phyloP scores from a whole-genome alignment of 1,139 yeast species.

The Pichia sp. region DNA sequence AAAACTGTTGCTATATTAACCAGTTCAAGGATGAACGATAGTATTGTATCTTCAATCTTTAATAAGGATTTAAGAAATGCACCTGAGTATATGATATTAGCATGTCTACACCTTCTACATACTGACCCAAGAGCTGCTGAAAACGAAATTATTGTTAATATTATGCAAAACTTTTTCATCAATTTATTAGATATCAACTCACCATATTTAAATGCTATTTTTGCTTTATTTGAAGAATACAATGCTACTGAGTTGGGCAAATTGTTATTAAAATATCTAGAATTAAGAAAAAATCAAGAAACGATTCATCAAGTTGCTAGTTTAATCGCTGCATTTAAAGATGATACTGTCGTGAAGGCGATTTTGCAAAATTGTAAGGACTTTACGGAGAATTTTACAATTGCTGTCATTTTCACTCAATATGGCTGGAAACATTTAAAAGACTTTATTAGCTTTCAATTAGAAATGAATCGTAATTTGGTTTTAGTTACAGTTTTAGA shows the following conservation, averaged over 20 bases:
- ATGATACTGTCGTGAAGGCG: conserved; percentile 26
- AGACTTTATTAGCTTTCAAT: conserved; percentile 23
- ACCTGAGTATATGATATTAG: conserved; percentile 49
- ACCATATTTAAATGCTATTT: conserved; percentile 38
- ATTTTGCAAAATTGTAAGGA: conserved; percentile 25
- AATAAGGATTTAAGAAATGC: conserved; percentile 46
- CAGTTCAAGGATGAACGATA: conserved; percentile 21
- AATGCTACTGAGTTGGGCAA: conserved; percentile 28
- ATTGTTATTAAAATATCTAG: conserved; percentile 38
- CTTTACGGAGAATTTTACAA: conserved; percentile 28
- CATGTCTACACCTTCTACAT: conserved; percentile 38
- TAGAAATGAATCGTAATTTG: conserved; percentile 20
- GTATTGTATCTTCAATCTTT: conserved; percentile 30
- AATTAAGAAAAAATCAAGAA: conserved; percentile 27
- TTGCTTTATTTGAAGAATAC: conserved; percentile 36
- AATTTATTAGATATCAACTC: conserved; percentile 42
- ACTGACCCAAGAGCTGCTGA: conserved; percentile 26
- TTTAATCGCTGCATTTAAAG: conserved; percentile 25
- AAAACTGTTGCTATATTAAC: conserved; percentile 32
- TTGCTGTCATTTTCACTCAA: conserved; percentile 28
- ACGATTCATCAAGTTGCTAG: conserved; percentile 28
- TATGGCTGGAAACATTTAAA: conserved; percentile 31
- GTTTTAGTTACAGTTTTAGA: conserved; percentile 30
- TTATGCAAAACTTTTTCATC: conserved; percentile 35
- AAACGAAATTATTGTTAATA: conserved; percentile 25